Percentiles rank a stretch among this genome's conserved stretches.
These are phyloP conservation scores for Lactarius evosmus DNA, from an alignment of 768 basidiomycete species.

Conservation along the genomic window DNA sequence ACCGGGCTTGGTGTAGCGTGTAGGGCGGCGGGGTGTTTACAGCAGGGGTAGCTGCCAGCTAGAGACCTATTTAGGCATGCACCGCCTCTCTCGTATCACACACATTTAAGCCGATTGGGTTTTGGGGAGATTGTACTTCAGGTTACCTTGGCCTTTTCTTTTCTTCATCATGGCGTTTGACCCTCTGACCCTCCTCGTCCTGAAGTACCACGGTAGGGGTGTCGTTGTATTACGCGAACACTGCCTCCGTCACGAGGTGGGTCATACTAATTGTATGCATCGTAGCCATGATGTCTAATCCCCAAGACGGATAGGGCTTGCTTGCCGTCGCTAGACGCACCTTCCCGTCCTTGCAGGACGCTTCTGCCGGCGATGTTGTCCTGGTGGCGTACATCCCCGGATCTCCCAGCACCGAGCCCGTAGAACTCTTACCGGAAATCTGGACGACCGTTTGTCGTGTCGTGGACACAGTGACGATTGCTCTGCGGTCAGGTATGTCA, in stretches of 20 bases:
- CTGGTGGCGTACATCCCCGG: background rate
- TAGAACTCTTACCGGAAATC: background rate
- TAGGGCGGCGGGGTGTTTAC: no score
- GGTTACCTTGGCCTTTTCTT: background rate
- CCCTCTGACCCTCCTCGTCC: background rate
- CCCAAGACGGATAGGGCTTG: background rate
- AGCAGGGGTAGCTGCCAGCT: no score
- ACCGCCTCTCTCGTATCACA: no score
- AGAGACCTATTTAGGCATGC: no score
- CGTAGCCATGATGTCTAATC: background rate
- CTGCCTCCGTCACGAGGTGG: constrained; percentile 2
- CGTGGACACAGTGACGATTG: constrained; percentile 5
- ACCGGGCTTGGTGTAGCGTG: no score
- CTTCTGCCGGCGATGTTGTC: background rate
- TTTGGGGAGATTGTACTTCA: background rate
- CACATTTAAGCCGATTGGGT: no score
- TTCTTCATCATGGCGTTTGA: constrained; percentile 2
- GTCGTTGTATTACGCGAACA: background rate
- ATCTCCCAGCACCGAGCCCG: background rate
- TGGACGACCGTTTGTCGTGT: background rate
- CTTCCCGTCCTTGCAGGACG: background rate
- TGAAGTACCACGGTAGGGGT: constrained; percentile 6
- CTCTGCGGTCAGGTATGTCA: constrained; percentile 7
- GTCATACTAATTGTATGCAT: background rate
- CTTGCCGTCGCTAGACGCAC: constrained; percentile 4